These are phyloP conservation scores for Jaminaea rosea DNA, from an alignment of 1,284 basidiomycete species.

Conservation along the genomic window DNA sequence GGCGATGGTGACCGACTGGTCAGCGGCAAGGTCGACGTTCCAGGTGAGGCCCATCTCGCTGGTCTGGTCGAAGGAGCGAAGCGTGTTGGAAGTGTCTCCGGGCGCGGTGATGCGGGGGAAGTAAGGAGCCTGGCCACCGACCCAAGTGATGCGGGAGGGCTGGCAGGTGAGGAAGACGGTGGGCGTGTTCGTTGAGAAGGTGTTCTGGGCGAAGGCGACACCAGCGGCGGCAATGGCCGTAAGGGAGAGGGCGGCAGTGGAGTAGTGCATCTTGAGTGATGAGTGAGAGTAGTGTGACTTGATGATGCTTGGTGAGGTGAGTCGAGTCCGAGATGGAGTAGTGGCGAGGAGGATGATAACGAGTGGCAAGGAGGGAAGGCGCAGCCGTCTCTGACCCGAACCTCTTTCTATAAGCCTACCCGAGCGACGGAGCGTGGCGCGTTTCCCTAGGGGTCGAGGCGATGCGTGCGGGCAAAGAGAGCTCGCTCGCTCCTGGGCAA, in stretches of 20 bases:
- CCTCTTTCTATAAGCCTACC: too few relatives aligned
- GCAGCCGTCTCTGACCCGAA: too few relatives aligned
- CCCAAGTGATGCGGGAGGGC: constrained; percentile 21
- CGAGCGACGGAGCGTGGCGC: too few relatives aligned
- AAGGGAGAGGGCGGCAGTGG: constrained; percentile 6
- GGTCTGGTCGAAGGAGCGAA: not conserved
- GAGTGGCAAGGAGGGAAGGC: not conserved
- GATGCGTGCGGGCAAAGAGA: too few relatives aligned
- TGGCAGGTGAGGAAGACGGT: constrained; percentile 24
- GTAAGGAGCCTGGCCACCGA: constrained; percentile 14
- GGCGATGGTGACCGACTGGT: constrained; percentile 13
- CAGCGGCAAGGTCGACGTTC: constrained; percentile 12
- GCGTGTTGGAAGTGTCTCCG: constrained; percentile 2
- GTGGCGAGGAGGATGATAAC: not conserved
- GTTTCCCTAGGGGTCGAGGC: too few relatives aligned
- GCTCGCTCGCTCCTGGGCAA: too few relatives aligned
- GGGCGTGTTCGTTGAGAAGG: constrained; percentile 23
- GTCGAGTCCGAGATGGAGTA: not conserved
- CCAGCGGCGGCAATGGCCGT: constrained; percentile 13
- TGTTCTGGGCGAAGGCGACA: constrained; percentile 11
- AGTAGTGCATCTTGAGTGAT: constrained; percentile 1
- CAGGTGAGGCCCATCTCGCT: constrained; percentile 9
- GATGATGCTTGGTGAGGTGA: not conserved
- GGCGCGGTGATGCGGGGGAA: constrained; percentile 9
- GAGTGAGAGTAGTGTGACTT: not conserved